Percentiles rank a stretch among this genome's conserved stretches.
Conservation (phyloP, 257 asterid species). For the Hygrophila difformis region DNA sequence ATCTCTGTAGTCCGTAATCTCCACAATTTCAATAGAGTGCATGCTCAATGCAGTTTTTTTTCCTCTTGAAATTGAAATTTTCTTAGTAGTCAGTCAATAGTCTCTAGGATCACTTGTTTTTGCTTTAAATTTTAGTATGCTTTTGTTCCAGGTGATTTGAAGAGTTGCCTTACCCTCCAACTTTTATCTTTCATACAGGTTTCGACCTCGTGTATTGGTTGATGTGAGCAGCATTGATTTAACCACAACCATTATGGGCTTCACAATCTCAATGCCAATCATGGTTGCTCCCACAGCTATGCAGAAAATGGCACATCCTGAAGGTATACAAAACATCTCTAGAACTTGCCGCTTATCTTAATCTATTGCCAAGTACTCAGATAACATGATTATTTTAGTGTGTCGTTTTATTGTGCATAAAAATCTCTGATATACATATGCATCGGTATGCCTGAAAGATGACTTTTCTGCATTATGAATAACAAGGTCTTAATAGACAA, state of each 20-base stretch:
- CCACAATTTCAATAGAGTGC: neutral
- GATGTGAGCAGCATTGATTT: slow-evolving; percentile 72
- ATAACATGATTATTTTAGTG: neutral
- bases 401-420: no score
- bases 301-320: slow-evolving; percentile 94
- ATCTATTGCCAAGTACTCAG: neutral
- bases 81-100: no score
- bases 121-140: neutral
- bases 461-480: neutral
- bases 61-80: no score
- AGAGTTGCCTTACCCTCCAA: neutral
- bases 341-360: slow-evolving; percentile 1
- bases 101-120: neutral
- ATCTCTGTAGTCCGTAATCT: no score
- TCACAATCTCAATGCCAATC: slow-evolving; percentile 75
- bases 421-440: no score
- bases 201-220: slow-evolving; percentile 75
- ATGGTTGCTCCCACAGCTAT: slow-evolving; percentile 94
- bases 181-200: slow-evolving; percentile 28
- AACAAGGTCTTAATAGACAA: neutral
- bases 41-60: neutral
- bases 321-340: slow-evolving; percentile 35
- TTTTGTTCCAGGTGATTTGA: neutral
- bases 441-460: no score
- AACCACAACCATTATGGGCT: slow-evolving; percentile 46